Evolutionary conservation across 1,284 basidiomycete species (phyloP).

Genomic region (Stygiomarasmius scandens): DNA sequence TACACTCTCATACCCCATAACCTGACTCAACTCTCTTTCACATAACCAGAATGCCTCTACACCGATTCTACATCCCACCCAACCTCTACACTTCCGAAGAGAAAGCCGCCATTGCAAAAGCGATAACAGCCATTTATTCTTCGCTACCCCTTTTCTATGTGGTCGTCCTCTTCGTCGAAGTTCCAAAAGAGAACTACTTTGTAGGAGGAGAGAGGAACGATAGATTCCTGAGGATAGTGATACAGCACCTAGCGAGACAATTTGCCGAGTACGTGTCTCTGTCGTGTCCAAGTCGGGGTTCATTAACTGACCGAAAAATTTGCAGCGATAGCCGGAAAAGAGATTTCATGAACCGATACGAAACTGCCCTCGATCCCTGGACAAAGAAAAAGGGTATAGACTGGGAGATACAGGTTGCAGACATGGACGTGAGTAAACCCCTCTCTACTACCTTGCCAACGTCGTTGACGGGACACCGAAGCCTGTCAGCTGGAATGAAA

Average conservation of each 20-base stretch:
- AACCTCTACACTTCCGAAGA: constrained; percentile 22
- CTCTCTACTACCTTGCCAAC: no score
- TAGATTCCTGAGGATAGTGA: constrained; percentile 18
- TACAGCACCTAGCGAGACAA: constrained; percentile 22
- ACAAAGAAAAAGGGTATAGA: constrained; percentile 17
- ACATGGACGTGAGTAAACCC: constrained; percentile 13
- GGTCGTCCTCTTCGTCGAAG: constrained; percentile 23
- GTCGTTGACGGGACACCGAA: not conserved
- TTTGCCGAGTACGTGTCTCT: constrained; percentile 15
- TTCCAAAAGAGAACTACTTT: constrained; percentile 17
- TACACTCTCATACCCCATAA: no score
- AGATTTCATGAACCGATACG: constrained; percentile 14
- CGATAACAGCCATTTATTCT: constrained; percentile 20
- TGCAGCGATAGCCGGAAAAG: constrained; percentile 9
- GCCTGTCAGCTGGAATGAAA: constrained; percentile 16
- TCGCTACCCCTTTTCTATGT: constrained; percentile 22
- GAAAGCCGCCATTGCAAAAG: constrained; percentile 19
- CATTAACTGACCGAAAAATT: not conserved
- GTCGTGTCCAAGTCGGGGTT: not conserved
- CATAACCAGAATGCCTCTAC: constrained; percentile 20
- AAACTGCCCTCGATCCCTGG: constrained; percentile 14
- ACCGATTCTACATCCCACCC: constrained; percentile 23
- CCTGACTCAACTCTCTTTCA: not conserved
- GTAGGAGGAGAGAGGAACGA: constrained; percentile 16
- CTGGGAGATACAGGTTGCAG: constrained; percentile 16